These are phyloP conservation scores for Diplocarpon mali DNA, from an alignment of 2,329 filamentous ascomycete species.

Conservation along the genomic window DNA sequence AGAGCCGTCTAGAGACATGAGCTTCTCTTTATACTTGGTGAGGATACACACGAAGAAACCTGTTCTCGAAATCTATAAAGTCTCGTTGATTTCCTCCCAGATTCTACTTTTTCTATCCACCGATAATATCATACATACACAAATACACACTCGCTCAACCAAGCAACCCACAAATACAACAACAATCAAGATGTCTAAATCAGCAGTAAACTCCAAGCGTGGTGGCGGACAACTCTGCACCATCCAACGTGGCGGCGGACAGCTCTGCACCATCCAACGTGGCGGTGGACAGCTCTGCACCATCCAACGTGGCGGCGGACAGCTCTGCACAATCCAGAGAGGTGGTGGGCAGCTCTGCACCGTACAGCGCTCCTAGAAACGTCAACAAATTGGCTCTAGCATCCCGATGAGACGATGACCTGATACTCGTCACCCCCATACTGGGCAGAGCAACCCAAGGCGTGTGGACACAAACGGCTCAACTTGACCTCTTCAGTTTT, in stretches of 20 bases:
- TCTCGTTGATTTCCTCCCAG: neutral
- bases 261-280: slow-evolving; percentile 1
- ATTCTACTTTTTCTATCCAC: neutral
- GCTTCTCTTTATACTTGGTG: neutral
- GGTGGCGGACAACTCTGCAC: slow-evolving; percentile 1
- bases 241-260: neutral
- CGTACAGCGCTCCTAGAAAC: neutral
- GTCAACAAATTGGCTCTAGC: neutral
- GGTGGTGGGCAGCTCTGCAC: neutral
- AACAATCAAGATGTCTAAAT: neutral
- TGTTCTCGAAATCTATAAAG: neutral
- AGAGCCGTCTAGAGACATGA: neutral
- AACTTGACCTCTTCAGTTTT: neutral
- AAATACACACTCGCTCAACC: neutral
- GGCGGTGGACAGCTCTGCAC: slow-evolving; percentile 1
- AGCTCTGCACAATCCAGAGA: slow-evolving; percentile 1
- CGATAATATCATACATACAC: neutral
- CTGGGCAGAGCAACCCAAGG: neutral
- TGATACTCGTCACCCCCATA: neutral
- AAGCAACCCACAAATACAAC: neutral
- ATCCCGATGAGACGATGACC: slow-evolving; percentile 1
- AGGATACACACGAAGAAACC: neutral
- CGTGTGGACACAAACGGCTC: neutral
- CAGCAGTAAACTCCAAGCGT: neutral
- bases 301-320: neutral